Evolutionary conservation across 2,329 filamentous ascomycete genomes (phyloP), one percentile per base, ranked within the genome.

Genomic region (Pyrenophora seminiperda): DNA sequence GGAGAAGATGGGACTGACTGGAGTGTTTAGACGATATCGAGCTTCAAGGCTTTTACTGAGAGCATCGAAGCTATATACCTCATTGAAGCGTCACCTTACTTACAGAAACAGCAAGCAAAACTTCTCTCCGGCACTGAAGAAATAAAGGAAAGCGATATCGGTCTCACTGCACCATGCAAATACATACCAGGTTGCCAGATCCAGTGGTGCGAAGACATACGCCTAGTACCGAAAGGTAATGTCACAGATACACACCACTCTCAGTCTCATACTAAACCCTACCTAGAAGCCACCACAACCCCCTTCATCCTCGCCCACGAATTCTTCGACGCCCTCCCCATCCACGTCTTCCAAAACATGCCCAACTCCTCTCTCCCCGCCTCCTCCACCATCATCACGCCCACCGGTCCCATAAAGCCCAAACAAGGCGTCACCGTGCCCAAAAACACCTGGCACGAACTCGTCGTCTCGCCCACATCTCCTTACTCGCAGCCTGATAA

Each of bases 261-360:
- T 19, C 20, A 7, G 19, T 18, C 18, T 5, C 11, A 19, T 33
- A n/a, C 62, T 68, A 31, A 73, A 46, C 14, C 7, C 14, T n/a
- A 10, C 19, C 41, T 59, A 87, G 85, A 83, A 53, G 75, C 84
- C 17, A 80, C 82, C 53, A 89, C 88, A 68, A 89, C 86, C 17
- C 93, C 94, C 1, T 95, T 97, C 73, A 96, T 99, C 53, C 84
- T 97, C 40, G 94, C 94, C 4, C 94, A 99, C 72, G 94, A 99
- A 71, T 97, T 99, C 79, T 99, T 99, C 76, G 94, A 99, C 63
- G 94, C 94, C 2, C 85, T 99, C 0, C 94, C 94, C 27, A 97
- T 99, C 62, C 92, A 99, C 72, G 87, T 90, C 53, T 99, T 99
- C 71, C 88, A 97, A 73, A 88, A 90, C 11, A 81, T 93, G 41